phyloP scores from a whole-genome alignment of 495 filamentous ascomycete genomes.

The Pyrenula massariospora region DNA sequence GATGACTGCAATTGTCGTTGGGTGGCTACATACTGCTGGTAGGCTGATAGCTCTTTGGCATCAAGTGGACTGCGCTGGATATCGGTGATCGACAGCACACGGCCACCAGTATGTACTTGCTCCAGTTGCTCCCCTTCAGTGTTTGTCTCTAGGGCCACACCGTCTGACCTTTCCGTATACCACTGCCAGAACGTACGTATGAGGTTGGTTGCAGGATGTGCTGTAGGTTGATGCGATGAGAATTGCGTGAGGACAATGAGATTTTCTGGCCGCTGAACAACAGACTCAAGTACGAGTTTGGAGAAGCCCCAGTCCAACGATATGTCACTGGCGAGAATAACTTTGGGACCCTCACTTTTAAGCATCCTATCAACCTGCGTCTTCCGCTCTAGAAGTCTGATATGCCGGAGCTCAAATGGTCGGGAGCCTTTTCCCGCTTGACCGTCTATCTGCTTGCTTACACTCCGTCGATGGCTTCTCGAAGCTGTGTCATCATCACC shows the following conservation, averaged over 20 bases:
- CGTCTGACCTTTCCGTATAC: slow-evolving; percentile 56
- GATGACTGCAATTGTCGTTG: slow-evolving; percentile 70
- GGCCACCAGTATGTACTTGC: slow-evolving; percentile 53
- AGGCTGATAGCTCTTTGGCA: slow-evolving; percentile 61
- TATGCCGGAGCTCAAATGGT: slow-evolving; percentile 83
- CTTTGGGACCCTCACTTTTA: slow-evolving; percentile 40
- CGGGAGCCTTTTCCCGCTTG: slow-evolving; percentile 38
- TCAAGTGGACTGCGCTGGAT: slow-evolving; percentile 53
- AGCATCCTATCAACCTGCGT: slow-evolving; percentile 59
- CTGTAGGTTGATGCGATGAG: slow-evolving; percentile 25
- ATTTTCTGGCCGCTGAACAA: slow-evolving; percentile 67
- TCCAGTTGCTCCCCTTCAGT: slow-evolving; percentile 50
- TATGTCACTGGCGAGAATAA: slow-evolving; percentile 83
- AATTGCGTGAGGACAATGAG: slow-evolving; percentile 75
- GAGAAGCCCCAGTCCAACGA: slow-evolving; percentile 95
- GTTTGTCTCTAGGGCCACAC: slow-evolving; percentile 45
- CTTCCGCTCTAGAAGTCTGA: slow-evolving; percentile 67
- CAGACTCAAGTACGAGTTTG: slow-evolving; percentile 60
- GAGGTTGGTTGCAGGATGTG: slow-evolving; percentile 27
- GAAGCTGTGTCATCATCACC: slow-evolving; percentile 31
- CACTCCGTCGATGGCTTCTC: slow-evolving; percentile 25
- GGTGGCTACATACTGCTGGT: slow-evolving; percentile 83
- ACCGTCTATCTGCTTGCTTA: slow-evolving; percentile 24
- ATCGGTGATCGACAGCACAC: slow-evolving; percentile 44
- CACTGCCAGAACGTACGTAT: slow-evolving; percentile 56